These are phyloP conservation scores for Pisolithus albus DNA, from an alignment of 768 basidiomycete genomes.

Conservation along the genomic window DNA sequence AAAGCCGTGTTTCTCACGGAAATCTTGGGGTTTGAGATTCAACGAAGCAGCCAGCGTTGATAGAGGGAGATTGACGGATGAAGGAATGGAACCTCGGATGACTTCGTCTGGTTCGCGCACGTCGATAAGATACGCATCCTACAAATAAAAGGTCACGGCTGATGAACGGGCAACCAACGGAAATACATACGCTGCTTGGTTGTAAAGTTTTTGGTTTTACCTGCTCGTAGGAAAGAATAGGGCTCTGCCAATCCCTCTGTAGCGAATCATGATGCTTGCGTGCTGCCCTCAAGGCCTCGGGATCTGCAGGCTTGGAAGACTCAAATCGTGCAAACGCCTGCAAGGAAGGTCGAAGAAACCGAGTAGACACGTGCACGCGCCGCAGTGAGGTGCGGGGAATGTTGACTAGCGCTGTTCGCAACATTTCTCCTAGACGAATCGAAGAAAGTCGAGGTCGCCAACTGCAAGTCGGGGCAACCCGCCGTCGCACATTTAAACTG, in stretches of 20 bases:
- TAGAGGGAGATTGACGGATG: conserved; percentile 84
- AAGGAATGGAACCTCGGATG: conserved; percentile 87
- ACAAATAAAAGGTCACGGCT: conserved; percentile 3
- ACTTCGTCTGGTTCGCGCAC: conserved; percentile 94
- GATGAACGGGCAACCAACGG: background rate
- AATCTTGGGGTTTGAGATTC: conserved; percentile 46
- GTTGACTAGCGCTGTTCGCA: conserved; percentile 16
- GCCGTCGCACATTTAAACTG: background rate
- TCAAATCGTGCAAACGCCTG: conserved; percentile 26
- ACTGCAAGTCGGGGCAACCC: background rate
- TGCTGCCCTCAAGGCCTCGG: conserved; percentile 24
- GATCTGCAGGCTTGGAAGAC: conserved; percentile 25
- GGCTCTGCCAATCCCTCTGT: conserved; percentile 73
- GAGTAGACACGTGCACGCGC: conserved; percentile 5
- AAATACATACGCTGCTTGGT: conserved; percentile 52
- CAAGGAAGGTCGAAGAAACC: conserved; percentile 5
- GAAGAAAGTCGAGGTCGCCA: background rate
- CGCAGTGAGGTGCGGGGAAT: conserved; percentile 9
- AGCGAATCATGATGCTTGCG: conserved; percentile 28
- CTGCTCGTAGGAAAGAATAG: conserved; percentile 68
- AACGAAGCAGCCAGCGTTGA: conserved; percentile 67
- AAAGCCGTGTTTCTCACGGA: conserved; percentile 63
- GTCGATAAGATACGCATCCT: conserved; percentile 75
- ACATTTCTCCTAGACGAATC: conserved; percentile 10
- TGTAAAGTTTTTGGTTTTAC: conserved; percentile 73